Base-by-base conservation (phyloP, 345 rosid genomes). In the Gossypium turneri region DNA sequence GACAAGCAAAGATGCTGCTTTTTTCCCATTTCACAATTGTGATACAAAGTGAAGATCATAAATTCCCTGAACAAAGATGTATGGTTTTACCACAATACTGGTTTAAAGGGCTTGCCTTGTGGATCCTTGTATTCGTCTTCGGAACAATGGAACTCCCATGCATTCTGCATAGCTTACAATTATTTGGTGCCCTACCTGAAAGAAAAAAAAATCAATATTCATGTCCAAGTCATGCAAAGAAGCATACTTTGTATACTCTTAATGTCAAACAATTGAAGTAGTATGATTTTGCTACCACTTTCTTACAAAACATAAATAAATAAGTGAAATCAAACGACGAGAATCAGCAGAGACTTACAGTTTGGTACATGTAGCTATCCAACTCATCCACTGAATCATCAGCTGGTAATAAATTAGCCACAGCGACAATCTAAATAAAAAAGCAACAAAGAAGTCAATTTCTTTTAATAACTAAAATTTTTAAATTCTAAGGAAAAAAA, bases 111-210 rank as follows among this genome's bases (percentile, higher is more conserved):
- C 88, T 90, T 85, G 88, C 99, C 94, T 90, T 3, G 90, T 82
- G 74, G 94, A 89, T 80, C 99, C 99, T 81, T 74, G 81, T 78
- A 92, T 96, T 73, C 90, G 80, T 81, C 93, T 86, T 61, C 97
- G 77, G 64, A 92, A 92, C 83, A 96, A 80, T 8, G 99, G 97
- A 79, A 96, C 75, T 57, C 93, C 92, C 91, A 92, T 93, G 75
- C 98, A 96, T 77, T 92, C 90, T 1, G 97, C 97, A 64, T 92
- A 96, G 51, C 95, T 80, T 70, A 83, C 94, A 76, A 96, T 73
- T 76, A 95, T 91, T 78, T 93, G 97, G 79, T 95, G 99, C 52
- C 98, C 99, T 41, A 95, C 98, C 97, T 95, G 78, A 27, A 50
- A 66, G 52, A 17, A 9, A 58, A 1, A 22, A 66, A 63, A 75